Evolutionary conservation across 1,284 basidiomycete species (phyloP).

Genomic region (Boletus albobrunnescens): DNA sequence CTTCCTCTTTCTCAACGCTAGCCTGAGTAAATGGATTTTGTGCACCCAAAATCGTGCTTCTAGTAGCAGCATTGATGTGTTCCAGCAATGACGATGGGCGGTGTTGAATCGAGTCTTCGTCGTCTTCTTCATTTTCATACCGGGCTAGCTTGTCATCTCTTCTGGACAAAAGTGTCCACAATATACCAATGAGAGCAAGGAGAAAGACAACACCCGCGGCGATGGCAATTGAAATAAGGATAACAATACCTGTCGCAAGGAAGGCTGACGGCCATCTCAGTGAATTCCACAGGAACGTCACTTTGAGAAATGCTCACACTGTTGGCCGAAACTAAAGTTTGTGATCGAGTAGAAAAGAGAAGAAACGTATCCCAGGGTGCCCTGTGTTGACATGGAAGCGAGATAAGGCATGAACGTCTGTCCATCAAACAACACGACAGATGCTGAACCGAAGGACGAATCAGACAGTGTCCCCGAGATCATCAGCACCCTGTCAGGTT

Average conservation of each 20-base stretch:
- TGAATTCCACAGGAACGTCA: background rate
- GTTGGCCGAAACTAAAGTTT: slow-evolving; percentile 70
- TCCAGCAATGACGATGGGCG: slow-evolving; percentile 77
- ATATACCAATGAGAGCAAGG: slow-evolving; percentile 80
- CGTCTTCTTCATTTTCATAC: slow-evolving; percentile 65
- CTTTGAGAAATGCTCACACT: slow-evolving; percentile 48
- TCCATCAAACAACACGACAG: slow-evolving; percentile 87
- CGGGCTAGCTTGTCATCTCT: slow-evolving; percentile 65
- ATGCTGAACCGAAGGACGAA: slow-evolving; percentile 71
- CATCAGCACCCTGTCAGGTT: slow-evolving; percentile 86
- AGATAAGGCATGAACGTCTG: slow-evolving; percentile 82
- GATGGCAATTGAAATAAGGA: slow-evolving; percentile 95
- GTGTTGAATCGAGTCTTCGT: slow-evolving; percentile 68
- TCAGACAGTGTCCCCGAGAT: slow-evolving; percentile 80
- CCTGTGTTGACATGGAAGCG: slow-evolving; percentile 62
- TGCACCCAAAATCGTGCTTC: slow-evolving; percentile 68
- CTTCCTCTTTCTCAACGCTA: slow-evolving; percentile 53
- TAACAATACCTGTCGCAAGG: slow-evolving; percentile 89
- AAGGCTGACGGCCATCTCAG: slow-evolving; percentile 54
- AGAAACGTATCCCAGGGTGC: slow-evolving; percentile 69
- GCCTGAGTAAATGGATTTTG: slow-evolving; percentile 47
- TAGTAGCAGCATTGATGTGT: slow-evolving; percentile 84
- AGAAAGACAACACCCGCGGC: slow-evolving; percentile 93
- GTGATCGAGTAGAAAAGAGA: slow-evolving; percentile 80
- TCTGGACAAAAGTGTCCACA: slow-evolving; percentile 84